Base-by-base conservation (phyloP, 164 flowering plant genomes). In the Cinnamomum micranthum region DNA sequence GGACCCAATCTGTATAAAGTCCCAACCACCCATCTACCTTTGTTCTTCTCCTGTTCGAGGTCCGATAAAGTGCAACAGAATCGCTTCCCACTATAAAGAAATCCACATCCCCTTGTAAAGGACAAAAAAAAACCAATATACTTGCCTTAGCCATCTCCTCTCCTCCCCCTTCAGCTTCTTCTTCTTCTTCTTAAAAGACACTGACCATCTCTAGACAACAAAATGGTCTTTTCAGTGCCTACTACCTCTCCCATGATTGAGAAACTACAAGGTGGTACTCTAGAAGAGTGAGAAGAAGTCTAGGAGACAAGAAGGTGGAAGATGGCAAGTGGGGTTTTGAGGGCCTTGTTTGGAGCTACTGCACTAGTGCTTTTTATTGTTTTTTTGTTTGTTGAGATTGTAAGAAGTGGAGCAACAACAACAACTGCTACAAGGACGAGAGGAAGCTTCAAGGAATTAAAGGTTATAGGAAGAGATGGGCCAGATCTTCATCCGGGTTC, bases 51-150 rank as follows among this genome's bases (percentile, higher is more conserved):
- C 69, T 78, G 51, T 55, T 78, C 81, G 27, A 65, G 65, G 77
- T 80, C 80, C 82, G 75, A 85, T 80, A 87, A 86, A 87, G 89
- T 76, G 85, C 71, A 80, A 55, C 81, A 77, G 83, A 84, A 80
- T 80, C 86, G 23, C 86, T 79, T 81, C 75, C 80, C 86, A 84
- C 84, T 84, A 86, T 85, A 86, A 89, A 82, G 83, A 80, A 72
- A 55, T 79, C 35, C 35, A 31, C 85, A 2, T 58, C 77, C 67
- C 77, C 70, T 76, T 68, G 50, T 33, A 28, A 22, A 74, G 52
- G 58, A 66, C 0, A 6, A 17, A 74, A 71, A 31, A 59, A 75
- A 55, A 55, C 2, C 17, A 13, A 73, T 65, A 50, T 59, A 74
- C 28, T 62, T 63, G 28, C 24, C 71, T 59, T 28, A 70, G 64